Evolutionary conservation across 129 eudicot species (phyloP).

Genomic region (Flaveria ramosissima): DNA sequence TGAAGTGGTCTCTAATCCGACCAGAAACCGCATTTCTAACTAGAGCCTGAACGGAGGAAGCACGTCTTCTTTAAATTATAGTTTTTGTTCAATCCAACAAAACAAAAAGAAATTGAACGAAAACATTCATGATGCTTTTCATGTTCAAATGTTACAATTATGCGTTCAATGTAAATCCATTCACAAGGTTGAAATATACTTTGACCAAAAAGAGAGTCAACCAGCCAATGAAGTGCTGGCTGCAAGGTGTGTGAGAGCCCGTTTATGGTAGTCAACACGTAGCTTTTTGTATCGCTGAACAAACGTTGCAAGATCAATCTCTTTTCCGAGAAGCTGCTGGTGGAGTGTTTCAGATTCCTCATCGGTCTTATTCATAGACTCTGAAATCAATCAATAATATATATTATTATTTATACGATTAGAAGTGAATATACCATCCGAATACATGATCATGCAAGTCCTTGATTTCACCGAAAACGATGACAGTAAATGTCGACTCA

Average conservation of each 20-base stretch:
- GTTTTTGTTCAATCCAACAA: background rate
- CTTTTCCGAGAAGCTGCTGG: slow-evolving; percentile 72
- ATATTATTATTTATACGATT: background rate
- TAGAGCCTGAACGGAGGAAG: no score
- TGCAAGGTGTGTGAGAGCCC: slow-evolving; percentile 70
- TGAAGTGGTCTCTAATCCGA: no score
- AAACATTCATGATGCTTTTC: background rate
- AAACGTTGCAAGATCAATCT: slow-evolving; percentile 62
- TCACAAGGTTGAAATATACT: slow-evolving; percentile 13
- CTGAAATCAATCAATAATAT: slow-evolving; percentile 38
- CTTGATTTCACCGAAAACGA: background rate
- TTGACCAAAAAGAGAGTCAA: slow-evolving; percentile 24
- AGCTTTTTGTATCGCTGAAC: slow-evolving; percentile 77
- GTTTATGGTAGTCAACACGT: slow-evolving; percentile 65
- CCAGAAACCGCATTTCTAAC: no score
- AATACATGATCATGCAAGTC: slow-evolving; percentile 1
- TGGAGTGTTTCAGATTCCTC: slow-evolving; percentile 89
- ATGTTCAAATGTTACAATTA: slow-evolving; percentile 8
- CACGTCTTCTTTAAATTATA: no score
- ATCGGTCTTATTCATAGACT: slow-evolving; percentile 66
- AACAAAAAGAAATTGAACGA: background rate
- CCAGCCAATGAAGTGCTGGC: slow-evolving; percentile 55
- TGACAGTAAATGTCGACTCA: background rate
- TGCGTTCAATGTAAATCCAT: background rate
- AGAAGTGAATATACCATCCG: background rate